Evolutionary conservation across 2,329 filamentous ascomycete species (phyloP), one percentile per base, ranked within the genome.

Genomic region (Aspergillus jensenii): DNA sequence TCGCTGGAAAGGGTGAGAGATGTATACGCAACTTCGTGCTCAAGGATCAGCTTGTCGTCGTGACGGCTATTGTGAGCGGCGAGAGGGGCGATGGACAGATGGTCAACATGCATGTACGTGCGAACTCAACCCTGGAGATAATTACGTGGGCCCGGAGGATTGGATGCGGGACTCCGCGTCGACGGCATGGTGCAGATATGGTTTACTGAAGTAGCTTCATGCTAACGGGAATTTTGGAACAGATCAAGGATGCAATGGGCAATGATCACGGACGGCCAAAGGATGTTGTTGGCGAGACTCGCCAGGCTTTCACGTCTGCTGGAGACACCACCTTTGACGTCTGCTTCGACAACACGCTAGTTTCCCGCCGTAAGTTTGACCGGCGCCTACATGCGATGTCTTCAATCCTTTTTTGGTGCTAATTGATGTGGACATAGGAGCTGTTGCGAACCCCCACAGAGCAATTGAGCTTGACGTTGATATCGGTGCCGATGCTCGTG

Each of bases 1-100:
- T 85, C 68, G 91, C 92, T 61, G 82, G 84, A 46, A 86, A 83
- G 70, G 85, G 88, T 71, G 90, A 93, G 79, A 86, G 93, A 80
- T 99, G 95, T 81, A 90, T 99, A 76, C 87, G 93, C 75, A 99
- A 99, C 81, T 99, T 97, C 76, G 93, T 97, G 65, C 84, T 86
- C 61, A 90, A 87, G 78, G 92, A 97, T 73, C 96, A 95, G 64
- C 81, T 99, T 65, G 95, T 99, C 43, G 93, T 98, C 35, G 93
- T 99, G 53, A 98, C 93, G 57, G 90, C 93, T 55, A 96, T 87
- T 59, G 84, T 96, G 56, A 86, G 88, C 73, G 95, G 95, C n/a
- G 80, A 80, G 65, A 90, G 89, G 78, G 93, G 92, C 58, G 95
- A 99, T 81, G 95, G 95, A 53, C 93, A 96, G 86, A 80, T 85